Base-by-base conservation (phyloP, 192 early-diverging fungal genomes). In the Gigaspora rosea region DNA sequence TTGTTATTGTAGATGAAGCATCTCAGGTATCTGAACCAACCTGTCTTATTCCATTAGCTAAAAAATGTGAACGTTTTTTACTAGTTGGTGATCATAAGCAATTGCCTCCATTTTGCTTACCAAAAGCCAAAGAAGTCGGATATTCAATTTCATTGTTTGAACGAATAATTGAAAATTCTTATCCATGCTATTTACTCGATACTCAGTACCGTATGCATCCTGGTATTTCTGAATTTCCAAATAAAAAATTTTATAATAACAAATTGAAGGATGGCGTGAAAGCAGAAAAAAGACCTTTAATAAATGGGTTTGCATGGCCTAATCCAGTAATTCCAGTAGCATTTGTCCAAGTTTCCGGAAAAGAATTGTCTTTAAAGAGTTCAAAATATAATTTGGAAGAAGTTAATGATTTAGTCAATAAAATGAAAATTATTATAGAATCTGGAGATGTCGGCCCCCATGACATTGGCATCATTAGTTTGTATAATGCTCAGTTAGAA, bases 1-100 rank as follows among this genome's bases (percentile, higher is more conserved):
- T 61, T 61, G 58, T 61, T 20, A 61, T 61, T 5, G 58, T 61
- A 4, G 58, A 61, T 61, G 58, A 61, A 61, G 58, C 58, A 10
- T 61, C 58, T 20, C 58, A 61, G n/a, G 58, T 61, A 10, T 16
- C 58, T 61, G 58, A 61, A 20, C 58, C 58, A 4, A 61, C 18
- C 9, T 61, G 58, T 2, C 58, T 61, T 22, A 61, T 61, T 61
- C 58, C 58, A n/a, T 61, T 61, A 1, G 18, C 58, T 8, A 61
- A 61, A 61, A 22, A 20, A 20, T 61, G 58, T 2, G n/a, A 22
- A 20, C 58, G 58, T 22, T 61, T 61, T 9, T 9, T 61, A 61
- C 22, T 61, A 20, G 58, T 61, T 15, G 58, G 58, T 27, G 58
- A 61, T 22, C 58, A 61, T 8, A 61, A 61, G 22, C 58, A 61